These are phyloP conservation scores for Aspergillus fructus DNA, from an alignment of 2,329 filamentous ascomycete species.

Conservation along the genomic window DNA sequence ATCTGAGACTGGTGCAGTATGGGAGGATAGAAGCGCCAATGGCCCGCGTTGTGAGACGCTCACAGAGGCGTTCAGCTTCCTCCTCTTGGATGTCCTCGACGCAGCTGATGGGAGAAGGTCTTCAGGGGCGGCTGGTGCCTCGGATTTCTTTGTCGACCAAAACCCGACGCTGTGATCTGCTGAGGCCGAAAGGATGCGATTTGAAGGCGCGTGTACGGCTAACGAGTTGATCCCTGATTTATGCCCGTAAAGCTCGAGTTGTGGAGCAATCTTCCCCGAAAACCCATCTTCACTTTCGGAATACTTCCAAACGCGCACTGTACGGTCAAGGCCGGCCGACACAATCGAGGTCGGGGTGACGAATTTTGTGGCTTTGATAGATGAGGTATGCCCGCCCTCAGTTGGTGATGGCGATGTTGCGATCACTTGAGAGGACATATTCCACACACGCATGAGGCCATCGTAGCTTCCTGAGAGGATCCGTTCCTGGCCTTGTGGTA, in stretches of 20 bases:
- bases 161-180: slow-evolving; percentile 81
- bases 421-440: slow-evolving; percentile 79
- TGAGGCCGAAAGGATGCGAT: slow-evolving; percentile 80
- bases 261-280: slow-evolving; percentile 65
- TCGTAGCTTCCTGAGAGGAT: slow-evolving; percentile 95
- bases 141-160: slow-evolving; percentile 79
- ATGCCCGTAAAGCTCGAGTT: slow-evolving; percentile 82
- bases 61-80: slow-evolving; percentile 66
- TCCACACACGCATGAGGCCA: slow-evolving; percentile 84
- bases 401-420: slow-evolving; percentile 68
- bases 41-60: slow-evolving; percentile 71
- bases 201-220: slow-evolving; percentile 70
- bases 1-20: slow-evolving; percentile 73
- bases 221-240: slow-evolving; percentile 71
- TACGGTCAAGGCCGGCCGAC: slow-evolving; percentile 80
- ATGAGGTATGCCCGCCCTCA: slow-evolving; percentile 71
- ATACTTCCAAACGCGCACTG: slow-evolving; percentile 88
- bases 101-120: slow-evolving; percentile 67
- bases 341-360: slow-evolving; percentile 74
- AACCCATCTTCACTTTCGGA: slow-evolving; percentile 62
- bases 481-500: slow-evolving; percentile 60
- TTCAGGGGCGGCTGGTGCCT: slow-evolving; percentile 71
- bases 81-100: slow-evolving; percentile 67
- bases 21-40: slow-evolving; percentile 68
- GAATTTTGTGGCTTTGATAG: slow-evolving; percentile 81